A percentile compares a stretch with the other conserved stretches of the same genome.
Evolutionary conservation across 352 stramenopile species (phyloP).

Genomic region (Globisporangium parvum): DNA sequence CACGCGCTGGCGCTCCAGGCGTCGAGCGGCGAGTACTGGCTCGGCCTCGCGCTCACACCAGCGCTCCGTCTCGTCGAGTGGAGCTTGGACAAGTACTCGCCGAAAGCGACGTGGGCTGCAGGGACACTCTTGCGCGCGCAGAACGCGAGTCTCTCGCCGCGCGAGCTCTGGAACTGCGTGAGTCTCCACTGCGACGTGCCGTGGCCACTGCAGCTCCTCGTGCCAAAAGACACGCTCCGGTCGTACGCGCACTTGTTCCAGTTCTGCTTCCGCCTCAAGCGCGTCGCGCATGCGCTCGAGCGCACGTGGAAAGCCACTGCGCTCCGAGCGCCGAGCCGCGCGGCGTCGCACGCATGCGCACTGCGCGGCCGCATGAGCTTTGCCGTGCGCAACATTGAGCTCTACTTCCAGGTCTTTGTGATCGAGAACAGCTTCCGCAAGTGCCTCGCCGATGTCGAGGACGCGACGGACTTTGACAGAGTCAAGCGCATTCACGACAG

Average conservation of each 20-base stretch:
- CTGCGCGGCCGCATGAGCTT: slow-evolving; percentile 70
- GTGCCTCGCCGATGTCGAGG: slow-evolving; percentile 43
- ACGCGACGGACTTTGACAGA: slow-evolving; percentile 53
- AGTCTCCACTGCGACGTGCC: slow-evolving; percentile 39
- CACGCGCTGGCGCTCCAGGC: slow-evolving; percentile 32
- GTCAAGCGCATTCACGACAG: slow-evolving; percentile 66
- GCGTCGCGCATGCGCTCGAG: slow-evolving; percentile 57
- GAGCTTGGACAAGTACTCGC: slow-evolving; percentile 49
- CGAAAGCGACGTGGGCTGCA: slow-evolving; percentile 25
- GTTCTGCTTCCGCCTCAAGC: slow-evolving; percentile 77
- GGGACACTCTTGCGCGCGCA: slow-evolving; percentile 22
- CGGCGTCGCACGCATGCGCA: slow-evolving; percentile 16
- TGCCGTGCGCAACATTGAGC: slow-evolving; percentile 61
- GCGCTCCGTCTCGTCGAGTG: slow-evolving; percentile 32
- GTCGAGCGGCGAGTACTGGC: slow-evolving; percentile 38
- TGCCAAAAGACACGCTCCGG: slow-evolving; percentile 42
- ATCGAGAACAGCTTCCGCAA: slow-evolving; percentile 60
- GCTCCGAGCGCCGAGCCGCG: slow-evolving; percentile 20
- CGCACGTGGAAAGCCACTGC: slow-evolving; percentile 49
- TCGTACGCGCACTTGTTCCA: slow-evolving; percentile 72
- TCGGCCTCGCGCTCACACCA: slow-evolving; percentile 45
- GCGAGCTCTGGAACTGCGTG: slow-evolving; percentile 56
- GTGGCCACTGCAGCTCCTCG: slow-evolving; percentile 67
- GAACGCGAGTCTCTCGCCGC: slow-evolving; percentile 33
- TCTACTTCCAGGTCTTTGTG: slow-evolving; percentile 78